These are phyloP conservation scores for Hypoxylon fuscum DNA, from an alignment of 495 filamentous ascomycete species.

Conservation along the genomic window DNA sequence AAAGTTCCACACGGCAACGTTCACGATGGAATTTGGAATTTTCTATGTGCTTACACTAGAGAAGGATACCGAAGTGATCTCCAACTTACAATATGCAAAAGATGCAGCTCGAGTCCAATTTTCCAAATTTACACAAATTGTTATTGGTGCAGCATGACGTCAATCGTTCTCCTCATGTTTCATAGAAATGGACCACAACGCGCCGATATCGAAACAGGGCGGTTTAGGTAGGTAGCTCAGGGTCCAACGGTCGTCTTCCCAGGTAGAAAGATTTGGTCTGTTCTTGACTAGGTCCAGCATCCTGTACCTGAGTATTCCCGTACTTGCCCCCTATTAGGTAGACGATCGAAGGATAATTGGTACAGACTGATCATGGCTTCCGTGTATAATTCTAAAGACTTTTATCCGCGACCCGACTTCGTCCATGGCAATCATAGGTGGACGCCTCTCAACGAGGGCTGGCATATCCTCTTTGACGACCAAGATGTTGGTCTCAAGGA, in stretches of 20 bases:
- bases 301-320: slow-evolving; percentile 1
- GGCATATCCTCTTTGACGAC: slow-evolving; percentile 68
- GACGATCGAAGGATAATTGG: background rate
- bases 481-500: slow-evolving; percentile 55
- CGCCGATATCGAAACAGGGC: slow-evolving; percentile 31
- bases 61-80: background rate
- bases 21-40: background rate
- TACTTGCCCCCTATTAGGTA: slow-evolving; percentile 8
- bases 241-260: slow-evolving; percentile 16
- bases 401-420: slow-evolving; percentile 63
- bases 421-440: slow-evolving; percentile 59
- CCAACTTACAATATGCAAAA: slow-evolving; percentile 15
- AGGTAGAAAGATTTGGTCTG: slow-evolving; percentile 8
- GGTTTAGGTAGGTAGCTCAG: slow-evolving; percentile 11
- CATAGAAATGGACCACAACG: slow-evolving; percentile 38
- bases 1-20: background rate
- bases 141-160: slow-evolving; percentile 39
- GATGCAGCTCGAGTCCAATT: slow-evolving; percentile 36
- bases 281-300: background rate
- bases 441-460: slow-evolving; percentile 63
- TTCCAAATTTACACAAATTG: slow-evolving; percentile 16
- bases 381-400: slow-evolving; percentile 41
- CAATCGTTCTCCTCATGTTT: slow-evolving; percentile 42
- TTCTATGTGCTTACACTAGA: background rate
- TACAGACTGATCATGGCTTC: slow-evolving; percentile 26